phyloP scores from a whole-genome alignment of 371 early-diverging fungal species.

The Mucor racemosus region DNA sequence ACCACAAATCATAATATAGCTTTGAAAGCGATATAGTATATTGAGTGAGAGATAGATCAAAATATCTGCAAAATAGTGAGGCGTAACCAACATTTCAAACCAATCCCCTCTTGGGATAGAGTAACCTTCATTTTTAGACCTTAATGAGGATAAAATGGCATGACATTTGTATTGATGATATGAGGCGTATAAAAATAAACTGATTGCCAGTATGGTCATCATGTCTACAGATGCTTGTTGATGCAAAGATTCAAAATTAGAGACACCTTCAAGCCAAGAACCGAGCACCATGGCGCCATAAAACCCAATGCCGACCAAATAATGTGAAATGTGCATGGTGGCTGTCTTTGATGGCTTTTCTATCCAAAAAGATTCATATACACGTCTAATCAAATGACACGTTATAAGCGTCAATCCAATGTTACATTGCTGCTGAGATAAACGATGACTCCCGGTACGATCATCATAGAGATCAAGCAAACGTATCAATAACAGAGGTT shows the following conservation, averaged over 20 bases:
- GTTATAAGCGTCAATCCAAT: constrained; percentile 55
- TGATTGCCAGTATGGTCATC: constrained; percentile 7
- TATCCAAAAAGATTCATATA: constrained; percentile 66
- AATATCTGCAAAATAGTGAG: constrained; percentile 80
- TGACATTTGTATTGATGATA: constrained; percentile 73
- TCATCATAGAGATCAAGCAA: constrained; percentile 4
- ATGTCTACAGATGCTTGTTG: not conserved
- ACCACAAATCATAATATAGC: constrained; percentile 43
- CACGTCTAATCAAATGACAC: constrained; percentile 62
- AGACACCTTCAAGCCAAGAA: constrained; percentile 52
- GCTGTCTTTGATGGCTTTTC: constrained; percentile 62
- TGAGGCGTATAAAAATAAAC: constrained; percentile 56
- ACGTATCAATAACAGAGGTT: not conserved
- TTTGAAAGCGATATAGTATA: constrained; percentile 37
- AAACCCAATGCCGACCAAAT: constrained; percentile 68
- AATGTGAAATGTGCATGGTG: constrained; percentile 72
- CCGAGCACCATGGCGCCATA: constrained; percentile 64
- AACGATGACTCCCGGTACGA: constrained; percentile 12
- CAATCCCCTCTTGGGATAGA: constrained; percentile 72
- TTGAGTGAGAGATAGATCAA: constrained; percentile 66
- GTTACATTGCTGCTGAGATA: constrained; percentile 29
- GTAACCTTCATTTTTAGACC: constrained; percentile 39
- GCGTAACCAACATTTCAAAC: constrained; percentile 69
- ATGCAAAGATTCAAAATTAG: constrained; percentile 33
- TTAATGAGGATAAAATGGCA: constrained; percentile 64